Base-by-base conservation (phyloP, 1,284 basidiomycete species). In the Ustilago loliicola region DNA sequence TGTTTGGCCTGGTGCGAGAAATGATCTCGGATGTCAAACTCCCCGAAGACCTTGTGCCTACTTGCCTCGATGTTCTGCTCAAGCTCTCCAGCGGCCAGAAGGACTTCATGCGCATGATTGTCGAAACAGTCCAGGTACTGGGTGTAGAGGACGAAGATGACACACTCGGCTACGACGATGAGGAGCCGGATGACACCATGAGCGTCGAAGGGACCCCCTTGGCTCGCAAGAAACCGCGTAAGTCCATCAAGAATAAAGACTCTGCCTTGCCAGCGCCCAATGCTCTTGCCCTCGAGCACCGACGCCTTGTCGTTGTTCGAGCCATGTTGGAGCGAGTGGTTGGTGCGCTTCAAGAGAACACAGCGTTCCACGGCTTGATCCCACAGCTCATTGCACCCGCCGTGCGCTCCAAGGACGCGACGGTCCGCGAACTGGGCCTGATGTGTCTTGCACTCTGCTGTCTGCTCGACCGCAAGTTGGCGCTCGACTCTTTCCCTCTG, bases 31-130 rank as follows among this genome's bases (percentile, higher is more conserved):
- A 96, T 84, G 90, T 92, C 11, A 88, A 90, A 15, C 89, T 98
- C 0, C 95, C 96, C 0, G 91, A 93, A 42, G 88, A 89, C 2
- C 89, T 98, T 11, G 91, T 98, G 53, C 90, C 93, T 8, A 90
- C 89, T 10, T 95, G 93, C 85, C 88, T 98, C 52, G 96, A 99
- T 83, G 91, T 98, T 11, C 88, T 99, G 53, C 91, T 92, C 75
- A 92, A 91, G 81, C 92, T 98, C 38, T 91, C 93, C 34, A 90
- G 93, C 3, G 92, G 91, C 34, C 96, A 99, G 87, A 89, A 92
- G 13, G 96, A 98, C 85, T 90, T 98, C 56, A 95, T 98, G 85
- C 92, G 94, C 1, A 91, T 99, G 32, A 92, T 98, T 2, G 96
- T 98, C 25, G 96, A 99, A 82, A 92, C 97, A 25, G 92, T 98